Evolutionary conservation across 768 basidiomycete species (phyloP).

Genomic region (Lactarius deliciosus): DNA sequence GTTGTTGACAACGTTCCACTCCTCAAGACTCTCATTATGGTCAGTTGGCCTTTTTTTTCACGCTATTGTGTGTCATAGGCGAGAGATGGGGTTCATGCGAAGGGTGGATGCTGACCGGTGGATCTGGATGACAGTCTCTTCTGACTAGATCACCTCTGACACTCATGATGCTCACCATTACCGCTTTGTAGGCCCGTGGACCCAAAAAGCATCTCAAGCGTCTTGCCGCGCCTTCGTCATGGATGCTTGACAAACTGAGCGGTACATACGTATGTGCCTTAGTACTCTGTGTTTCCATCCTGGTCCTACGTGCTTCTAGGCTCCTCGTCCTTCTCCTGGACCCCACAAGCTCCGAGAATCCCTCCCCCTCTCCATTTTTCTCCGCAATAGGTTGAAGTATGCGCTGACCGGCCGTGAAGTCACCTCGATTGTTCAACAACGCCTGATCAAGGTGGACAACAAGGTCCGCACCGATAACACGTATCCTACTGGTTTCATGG

Average conservation of each 20-base stretch:
- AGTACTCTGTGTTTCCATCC: neutral
- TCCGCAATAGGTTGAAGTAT: conserved; percentile 99
- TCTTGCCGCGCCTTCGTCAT: conserved; percentile 93
- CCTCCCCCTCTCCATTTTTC: conserved; percentile 95
- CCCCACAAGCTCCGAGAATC: conserved; percentile 99
- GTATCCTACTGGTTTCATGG: conserved; percentile 97
- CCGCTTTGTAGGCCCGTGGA: conserved; percentile 76
- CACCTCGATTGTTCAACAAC: conserved; percentile 90
- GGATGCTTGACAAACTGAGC: conserved; percentile 99
- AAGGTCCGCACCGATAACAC: conserved; percentile 98
- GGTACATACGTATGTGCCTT: conserved; percentile 80
- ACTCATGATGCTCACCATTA: conserved; percentile 29
- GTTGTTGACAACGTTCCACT: conserved; percentile 38
- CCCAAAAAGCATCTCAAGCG: conserved; percentile 99
- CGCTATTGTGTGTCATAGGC: neutral
- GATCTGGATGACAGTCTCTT: conserved; percentile 33
- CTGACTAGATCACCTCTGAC: conserved; percentile 20
- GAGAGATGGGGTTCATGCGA: conserved; percentile 15
- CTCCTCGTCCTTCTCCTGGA: conserved; percentile 95
- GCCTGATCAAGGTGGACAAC: conserved; percentile 96
- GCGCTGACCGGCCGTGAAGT: conserved; percentile 97
- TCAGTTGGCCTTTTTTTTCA: conserved; percentile 33
- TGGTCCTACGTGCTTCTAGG: conserved; percentile 45
- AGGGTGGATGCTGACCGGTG: conserved; percentile 36
- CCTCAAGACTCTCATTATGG: conserved; percentile 40